Evolutionary conservation across 139 green algal species (phyloP), one percentile per base, ranked within the genome.

Genomic region (Ettlia oleoabundans): DNA sequence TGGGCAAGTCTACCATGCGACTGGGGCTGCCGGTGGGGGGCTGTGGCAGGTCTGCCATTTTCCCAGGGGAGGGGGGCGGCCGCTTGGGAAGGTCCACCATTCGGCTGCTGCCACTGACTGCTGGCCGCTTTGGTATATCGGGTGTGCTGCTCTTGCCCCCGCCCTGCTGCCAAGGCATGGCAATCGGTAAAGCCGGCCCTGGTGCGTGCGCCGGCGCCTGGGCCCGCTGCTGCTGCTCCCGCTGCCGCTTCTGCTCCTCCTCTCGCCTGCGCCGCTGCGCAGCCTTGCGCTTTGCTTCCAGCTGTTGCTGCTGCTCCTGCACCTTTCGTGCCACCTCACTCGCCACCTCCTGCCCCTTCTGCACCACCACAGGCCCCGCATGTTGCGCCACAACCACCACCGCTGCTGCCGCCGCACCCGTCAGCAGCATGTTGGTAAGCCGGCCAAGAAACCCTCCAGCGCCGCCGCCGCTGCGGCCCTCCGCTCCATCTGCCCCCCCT

Each of bases 311-410:
- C 30, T 35, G 33, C 51, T 35, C 51, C 72, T 66, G 72, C 47
- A 53, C 38, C 51, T 33, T 66, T 8, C 28, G 37, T 0, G 72
- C 72, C 32, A 79, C 33, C 19, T 28, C 72, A 8, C 51, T 32
- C 33, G 22, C 72, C 51, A 40, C 52, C 51, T 67, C 32, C 51
- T 79, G 52, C 19, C 72, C 51, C 47, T 66, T 66, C 33, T 66
- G 33, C 51, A 66, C 72, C 19, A 79, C 72, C 19, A 22, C 22
- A 2, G 72, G 72, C 33, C 51, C 72, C 4, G 72, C 72, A 4
- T 51, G 51, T 33, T 67, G 51, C 51, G 72, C 72, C 47, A 66
- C 72, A 47, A 66, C 72, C 32, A 38, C 72, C 72, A 66, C 51
- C 32, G 72, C 72, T 8, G 51, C 33, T 9, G 72, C 72, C 33